These are phyloP conservation scores for Uromyces viciae-fabae DNA, from an alignment of 1,284 basidiomycete genomes.

Conservation along the genomic window DNA sequence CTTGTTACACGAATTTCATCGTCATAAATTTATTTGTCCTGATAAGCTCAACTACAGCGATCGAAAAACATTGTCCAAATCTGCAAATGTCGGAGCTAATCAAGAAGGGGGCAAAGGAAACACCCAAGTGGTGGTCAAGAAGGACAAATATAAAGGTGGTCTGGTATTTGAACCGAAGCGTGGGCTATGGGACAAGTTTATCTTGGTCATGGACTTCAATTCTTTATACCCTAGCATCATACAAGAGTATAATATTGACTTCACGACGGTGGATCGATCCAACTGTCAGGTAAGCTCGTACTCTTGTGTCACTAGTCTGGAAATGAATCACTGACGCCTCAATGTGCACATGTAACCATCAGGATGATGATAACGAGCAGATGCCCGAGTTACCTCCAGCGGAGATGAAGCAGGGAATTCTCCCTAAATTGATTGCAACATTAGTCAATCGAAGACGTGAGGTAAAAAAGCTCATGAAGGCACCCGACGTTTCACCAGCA, in stretches of 20 bases:
- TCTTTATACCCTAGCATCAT: conserved; percentile 99
- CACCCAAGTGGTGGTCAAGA: conserved; percentile 68
- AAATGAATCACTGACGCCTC: conserved; percentile 31
- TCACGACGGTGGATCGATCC: conserved; percentile 80
- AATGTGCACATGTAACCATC: too few relatives aligned
- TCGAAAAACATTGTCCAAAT: conserved; percentile 59
- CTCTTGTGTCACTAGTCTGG: too few relatives aligned
- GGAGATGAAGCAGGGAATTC: conserved; percentile 74
- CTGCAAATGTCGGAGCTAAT: conserved; percentile 64
- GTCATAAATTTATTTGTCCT: conserved; percentile 90
- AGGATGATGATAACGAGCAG: conserved; percentile 71
- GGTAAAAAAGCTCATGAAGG: conserved; percentile 95
- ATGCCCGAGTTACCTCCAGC: conserved; percentile 81
- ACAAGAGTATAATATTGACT: conserved; percentile 99
- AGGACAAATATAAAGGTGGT: conserved; percentile 97
- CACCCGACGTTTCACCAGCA: conserved; percentile 68
- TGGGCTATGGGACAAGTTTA: conserved; percentile 92
- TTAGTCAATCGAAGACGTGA: conserved; percentile 82
- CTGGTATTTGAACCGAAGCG: conserved; percentile 95
- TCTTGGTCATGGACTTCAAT: conserved; percentile 99
- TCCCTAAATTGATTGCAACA: conserved; percentile 91
- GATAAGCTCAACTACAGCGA: conserved; percentile 74
- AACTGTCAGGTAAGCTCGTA: conserved; percentile 65
- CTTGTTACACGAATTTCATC: conserved; percentile 94
- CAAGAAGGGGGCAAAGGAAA: conserved; percentile 58